phyloP scores from a whole-genome alignment of 2,329 filamentous ascomycete species.

The Penicillium sp. region DNA sequence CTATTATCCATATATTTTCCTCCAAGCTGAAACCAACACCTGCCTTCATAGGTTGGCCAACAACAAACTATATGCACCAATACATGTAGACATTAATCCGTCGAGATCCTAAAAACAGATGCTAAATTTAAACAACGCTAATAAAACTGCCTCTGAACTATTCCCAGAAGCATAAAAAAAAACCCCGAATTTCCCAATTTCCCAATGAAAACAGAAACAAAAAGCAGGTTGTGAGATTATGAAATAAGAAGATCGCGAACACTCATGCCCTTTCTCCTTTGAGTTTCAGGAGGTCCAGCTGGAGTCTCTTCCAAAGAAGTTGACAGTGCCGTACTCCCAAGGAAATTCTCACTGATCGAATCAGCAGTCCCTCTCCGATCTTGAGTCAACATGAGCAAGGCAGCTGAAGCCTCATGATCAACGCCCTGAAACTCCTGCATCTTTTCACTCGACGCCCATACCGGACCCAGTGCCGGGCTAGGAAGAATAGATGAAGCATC shows the following conservation, averaged over 20 bases:
- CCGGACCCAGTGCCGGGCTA: slow-evolving; percentile 36
- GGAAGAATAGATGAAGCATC: slow-evolving; percentile 36
- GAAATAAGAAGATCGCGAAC: slow-evolving; percentile 56
- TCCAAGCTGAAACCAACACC: neutral
- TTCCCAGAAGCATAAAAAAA: neutral
- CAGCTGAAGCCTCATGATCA: slow-evolving; percentile 80
- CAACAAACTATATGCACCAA: neutral
- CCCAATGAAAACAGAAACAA: neutral
- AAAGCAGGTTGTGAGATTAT: slow-evolving; percentile 23
- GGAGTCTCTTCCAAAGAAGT: slow-evolving; percentile 4
- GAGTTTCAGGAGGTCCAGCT: slow-evolving; percentile 12
- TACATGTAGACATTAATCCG: neutral
- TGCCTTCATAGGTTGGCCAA: neutral
- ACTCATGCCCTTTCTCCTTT: slow-evolving; percentile 51
- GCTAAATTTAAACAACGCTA: neutral
- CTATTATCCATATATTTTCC: neutral
- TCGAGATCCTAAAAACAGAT: neutral
- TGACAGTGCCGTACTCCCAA: neutral
- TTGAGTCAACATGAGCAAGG: slow-evolving; percentile 80
- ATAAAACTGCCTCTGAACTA: neutral
- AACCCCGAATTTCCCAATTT: neutral
- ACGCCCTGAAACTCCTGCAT: slow-evolving; percentile 36
- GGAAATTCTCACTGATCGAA: slow-evolving; percentile 28
- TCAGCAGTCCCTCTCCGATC: slow-evolving; percentile 61
- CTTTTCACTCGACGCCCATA: slow-evolving; percentile 22